phyloP scores from a whole-genome alignment of 169 alveolate species.

The Cardiosporidium cionae region DNA sequence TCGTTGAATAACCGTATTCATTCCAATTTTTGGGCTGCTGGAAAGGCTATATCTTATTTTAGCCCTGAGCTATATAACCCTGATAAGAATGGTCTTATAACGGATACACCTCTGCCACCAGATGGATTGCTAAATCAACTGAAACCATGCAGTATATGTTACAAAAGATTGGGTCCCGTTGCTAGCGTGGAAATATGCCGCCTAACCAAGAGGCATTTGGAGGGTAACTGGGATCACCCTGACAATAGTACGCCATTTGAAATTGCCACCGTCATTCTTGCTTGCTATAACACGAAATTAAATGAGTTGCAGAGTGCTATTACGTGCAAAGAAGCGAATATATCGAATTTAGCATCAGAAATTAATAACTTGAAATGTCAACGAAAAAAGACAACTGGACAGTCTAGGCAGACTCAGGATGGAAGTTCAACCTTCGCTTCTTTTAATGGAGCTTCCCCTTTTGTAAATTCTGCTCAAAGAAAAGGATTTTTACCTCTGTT shows the following conservation, averaged over 20 bases:
- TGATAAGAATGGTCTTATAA: constrained; percentile 29
- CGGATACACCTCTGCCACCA: constrained; percentile 30
- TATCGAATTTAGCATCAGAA: background rate
- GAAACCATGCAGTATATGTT: constrained; percentile 32
- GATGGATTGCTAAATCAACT: constrained; percentile 11
- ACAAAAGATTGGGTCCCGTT: constrained; percentile 36
- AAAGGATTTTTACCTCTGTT: constrained; percentile 27
- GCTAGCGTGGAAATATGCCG: constrained; percentile 61
- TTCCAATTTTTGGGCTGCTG: too few species aligned
- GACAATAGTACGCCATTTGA: constrained; percentile 42
- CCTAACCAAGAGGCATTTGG: constrained; percentile 47
- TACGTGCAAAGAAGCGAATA: background rate
- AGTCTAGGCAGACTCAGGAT: background rate
- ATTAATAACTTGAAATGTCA: background rate
- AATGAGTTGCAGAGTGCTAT: constrained; percentile 11
- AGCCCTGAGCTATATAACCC: too few species aligned
- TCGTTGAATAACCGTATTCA: background rate
- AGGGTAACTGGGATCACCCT: constrained; percentile 60
- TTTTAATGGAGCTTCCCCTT: background rate
- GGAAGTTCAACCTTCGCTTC: too few species aligned
- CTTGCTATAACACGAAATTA: constrained; percentile 52
- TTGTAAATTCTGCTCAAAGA: background rate
- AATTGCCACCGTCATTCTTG: constrained; percentile 46
- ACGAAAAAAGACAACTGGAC: background rate
- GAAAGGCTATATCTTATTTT: too few species aligned